A percentile compares a stretch with the other conserved stretches of the same genome.
Evolutionary conservation across 2,329 filamentous ascomycete genomes (phyloP).

Genomic region (Dendrostoma leiphaemia): DNA sequence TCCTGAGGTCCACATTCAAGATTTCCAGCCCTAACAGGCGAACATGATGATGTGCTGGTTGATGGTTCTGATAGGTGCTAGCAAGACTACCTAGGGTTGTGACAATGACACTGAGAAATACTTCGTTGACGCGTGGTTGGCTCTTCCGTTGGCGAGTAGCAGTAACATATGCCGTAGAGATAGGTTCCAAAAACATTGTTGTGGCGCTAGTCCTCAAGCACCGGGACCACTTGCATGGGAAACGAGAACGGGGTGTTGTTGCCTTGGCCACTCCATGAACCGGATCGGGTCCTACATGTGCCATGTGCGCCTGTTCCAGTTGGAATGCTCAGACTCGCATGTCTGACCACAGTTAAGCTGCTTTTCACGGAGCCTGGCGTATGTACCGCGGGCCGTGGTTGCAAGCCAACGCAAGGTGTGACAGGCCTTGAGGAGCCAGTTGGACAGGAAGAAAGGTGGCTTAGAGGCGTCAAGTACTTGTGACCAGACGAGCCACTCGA

Average conservation of each 20-base stretch:
- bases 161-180: background rate
- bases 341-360: background rate
- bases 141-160: too few relatives aligned
- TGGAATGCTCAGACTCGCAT: background rate
- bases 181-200: too few relatives aligned
- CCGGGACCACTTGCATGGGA: background rate
- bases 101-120: too few relatives aligned
- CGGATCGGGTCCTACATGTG: background rate
- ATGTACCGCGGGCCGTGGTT: background rate
- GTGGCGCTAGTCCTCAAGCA: too few relatives aligned
- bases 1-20: slow-evolving; percentile 5
- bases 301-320: background rate
- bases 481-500: slow-evolving; percentile 7
- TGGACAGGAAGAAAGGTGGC: slow-evolving; percentile 1
- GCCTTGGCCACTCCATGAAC: background rate
- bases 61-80: too few relatives aligned
- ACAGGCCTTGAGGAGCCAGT: background rate
- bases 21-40: background rate
- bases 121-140: too few relatives aligned
- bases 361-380: background rate
- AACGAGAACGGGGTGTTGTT: background rate
- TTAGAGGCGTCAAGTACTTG: slow-evolving; percentile 15
- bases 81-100: too few relatives aligned
- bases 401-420: background rate
- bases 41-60: background rate